phyloP scores from a whole-genome alignment of 768 basidiomycete genomes.

The Tulasnella sp. region DNA sequence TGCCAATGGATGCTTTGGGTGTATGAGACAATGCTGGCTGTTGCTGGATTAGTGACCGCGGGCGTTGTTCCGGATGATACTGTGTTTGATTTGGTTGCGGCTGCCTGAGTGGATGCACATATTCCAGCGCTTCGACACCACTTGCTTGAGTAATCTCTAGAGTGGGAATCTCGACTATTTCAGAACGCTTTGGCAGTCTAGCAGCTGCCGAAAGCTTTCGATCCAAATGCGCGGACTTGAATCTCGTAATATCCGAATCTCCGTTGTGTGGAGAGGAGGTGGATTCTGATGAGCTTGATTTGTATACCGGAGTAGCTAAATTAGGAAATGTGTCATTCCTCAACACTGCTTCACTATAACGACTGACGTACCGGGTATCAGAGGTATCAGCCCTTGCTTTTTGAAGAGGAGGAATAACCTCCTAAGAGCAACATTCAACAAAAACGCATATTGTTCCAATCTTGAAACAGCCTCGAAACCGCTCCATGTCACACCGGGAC shows the following conservation, averaged over 20 bases:
- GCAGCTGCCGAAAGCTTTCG: conserved; percentile 92
- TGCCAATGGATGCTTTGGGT: not conserved
- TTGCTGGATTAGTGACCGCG: not conserved
- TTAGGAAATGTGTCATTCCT: not conserved
- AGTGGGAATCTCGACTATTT: conserved; percentile 86
- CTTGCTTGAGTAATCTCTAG: conserved; percentile 72
- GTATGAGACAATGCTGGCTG: not conserved
- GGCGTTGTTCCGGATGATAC: not conserved
- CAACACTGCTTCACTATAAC: not conserved
- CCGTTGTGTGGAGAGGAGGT: conserved; percentile 43
- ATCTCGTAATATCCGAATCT: conserved; percentile 85
- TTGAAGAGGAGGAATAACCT: conserved; percentile 77
- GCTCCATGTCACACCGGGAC: conserved; percentile 44
- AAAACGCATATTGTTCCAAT: conserved; percentile 93
- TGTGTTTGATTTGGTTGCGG: conserved; percentile 16
- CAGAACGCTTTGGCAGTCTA: conserved; percentile 81
- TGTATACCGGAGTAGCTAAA: not conserved
- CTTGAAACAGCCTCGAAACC: conserved; percentile 90
- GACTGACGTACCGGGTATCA: conserved; percentile 57
- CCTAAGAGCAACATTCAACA: conserved; percentile 88
- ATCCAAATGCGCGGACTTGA: conserved; percentile 89
- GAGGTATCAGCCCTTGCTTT: conserved; percentile 81
- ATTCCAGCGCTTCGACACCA: conserved; percentile 35
- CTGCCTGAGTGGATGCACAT: conserved; percentile 29
- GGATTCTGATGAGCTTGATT: not conserved